Base-by-base conservation (phyloP, 192 early-diverging fungal species). In the Gorgonomyces haynaldii region DNA sequence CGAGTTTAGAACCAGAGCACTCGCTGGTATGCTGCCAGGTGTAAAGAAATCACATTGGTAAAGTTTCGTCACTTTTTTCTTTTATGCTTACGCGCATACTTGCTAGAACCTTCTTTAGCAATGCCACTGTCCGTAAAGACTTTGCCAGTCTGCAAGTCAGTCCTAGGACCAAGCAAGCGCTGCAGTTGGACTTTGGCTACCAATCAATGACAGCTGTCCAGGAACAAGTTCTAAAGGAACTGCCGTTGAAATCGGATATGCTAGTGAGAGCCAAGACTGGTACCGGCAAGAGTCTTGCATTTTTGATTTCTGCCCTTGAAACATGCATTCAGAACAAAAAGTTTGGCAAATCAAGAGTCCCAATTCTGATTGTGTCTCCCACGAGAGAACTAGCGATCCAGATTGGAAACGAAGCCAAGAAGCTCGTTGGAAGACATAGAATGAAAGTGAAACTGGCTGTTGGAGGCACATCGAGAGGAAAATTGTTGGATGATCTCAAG, bases 191-290 rank as follows among this genome's bases (percentile, higher is more conserved):
- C 31, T 88, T 96, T 69, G 67, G 76, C 49, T 93, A 84, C 59
- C 56, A 74, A 27, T 62, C 61, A 7, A 88, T 89, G 74, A 84
- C 88, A 43, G 67, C 79, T 53, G 90, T 94, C 2, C 93, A 97
- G 56, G 57, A 83, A 24, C 76, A 78, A 56, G 83, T 97, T n/a
- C 60, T 89, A 29, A 72, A 69, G 3, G 59, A 68, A 25, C 53
- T 88, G 25, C 85, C 86, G 16, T 62, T 72, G 12, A 27, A 53
- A 22, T 57, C 55, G 6, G 95, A 98, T 55, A 69, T 96, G 48
- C 81, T 98, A 64, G 85, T 95, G 50, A 83, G 89, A 51, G 89
- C 92, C 6, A 94, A 96, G 65, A 98, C 95, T 9, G 95, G 95
- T 54, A 95, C 92, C 0, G 95, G 95, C 34, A 98, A 98, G 62